These are phyloP conservation scores for Asterochloris sp. DNA, from an alignment of 139 green algal genomes.

Conservation along the genomic window DNA sequence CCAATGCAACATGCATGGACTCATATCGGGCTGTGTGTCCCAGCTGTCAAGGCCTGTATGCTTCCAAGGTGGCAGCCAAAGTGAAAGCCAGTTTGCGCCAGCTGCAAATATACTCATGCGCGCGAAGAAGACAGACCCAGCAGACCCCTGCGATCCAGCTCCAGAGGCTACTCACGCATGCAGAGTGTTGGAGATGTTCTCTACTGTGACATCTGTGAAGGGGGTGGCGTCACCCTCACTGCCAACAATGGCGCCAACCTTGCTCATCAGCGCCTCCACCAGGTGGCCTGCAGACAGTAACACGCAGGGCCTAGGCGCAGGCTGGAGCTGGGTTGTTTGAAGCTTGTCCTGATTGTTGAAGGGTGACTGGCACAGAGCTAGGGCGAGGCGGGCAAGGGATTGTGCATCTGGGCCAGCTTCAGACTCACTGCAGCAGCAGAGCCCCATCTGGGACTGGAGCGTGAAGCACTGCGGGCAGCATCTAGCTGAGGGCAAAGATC, in stretches of 20 bases:
- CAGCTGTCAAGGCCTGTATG: neutral
- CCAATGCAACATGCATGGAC: no score
- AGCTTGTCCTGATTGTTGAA: neutral
- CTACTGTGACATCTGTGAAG: constrained; percentile 96
- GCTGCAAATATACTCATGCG: neutral
- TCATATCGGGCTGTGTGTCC: no score
- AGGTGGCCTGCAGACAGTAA: constrained; percentile 65
- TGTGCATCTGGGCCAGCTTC: neutral
- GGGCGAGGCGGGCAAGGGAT: no score
- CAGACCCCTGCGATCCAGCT: neutral
- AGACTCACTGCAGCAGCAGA: no score
- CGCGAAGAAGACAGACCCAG: neutral
- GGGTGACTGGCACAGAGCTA: neutral
- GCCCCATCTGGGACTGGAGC: no score
- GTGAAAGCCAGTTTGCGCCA: neutral
- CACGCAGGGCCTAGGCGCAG: neutral
- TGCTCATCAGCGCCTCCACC: constrained; percentile 97
- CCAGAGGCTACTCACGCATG: constrained; percentile 54
- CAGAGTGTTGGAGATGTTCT: constrained; percentile 87
- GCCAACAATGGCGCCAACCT: constrained; percentile 81
- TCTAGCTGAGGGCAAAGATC: no score
- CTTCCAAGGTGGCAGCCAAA: neutral
- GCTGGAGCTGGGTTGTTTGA: neutral
- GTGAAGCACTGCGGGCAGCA: no score
- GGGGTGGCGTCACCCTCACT: constrained; percentile 97